phyloP scores from a whole-genome alignment of 176 grass and related monocot species.

The Oryza coarctata region DNA sequence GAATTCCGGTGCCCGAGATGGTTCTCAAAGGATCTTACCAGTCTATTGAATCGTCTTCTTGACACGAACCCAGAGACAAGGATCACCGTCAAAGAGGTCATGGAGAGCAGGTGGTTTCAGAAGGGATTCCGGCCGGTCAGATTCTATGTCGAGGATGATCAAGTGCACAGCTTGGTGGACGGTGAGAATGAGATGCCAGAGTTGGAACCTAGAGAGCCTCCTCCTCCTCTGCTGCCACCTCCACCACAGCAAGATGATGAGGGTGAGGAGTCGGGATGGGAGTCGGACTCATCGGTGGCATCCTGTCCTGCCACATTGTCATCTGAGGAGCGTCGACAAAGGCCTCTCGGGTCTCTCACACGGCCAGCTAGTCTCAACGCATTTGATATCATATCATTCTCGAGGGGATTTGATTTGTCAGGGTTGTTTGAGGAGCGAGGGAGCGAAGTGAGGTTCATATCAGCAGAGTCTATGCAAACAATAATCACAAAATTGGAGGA shows the following conservation, averaged over 20 bases:
- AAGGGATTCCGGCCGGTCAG: constrained; percentile 78
- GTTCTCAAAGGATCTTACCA: constrained; percentile 81
- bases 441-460: constrained; percentile 78
- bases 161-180: constrained; percentile 62
- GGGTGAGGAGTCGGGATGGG: constrained; percentile 67
- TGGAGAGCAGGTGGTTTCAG: constrained; percentile 93
- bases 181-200: constrained; percentile 11
- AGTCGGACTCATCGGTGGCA: constrained; percentile 87
- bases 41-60: constrained; percentile 54
- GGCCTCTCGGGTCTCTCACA: constrained; percentile 39
- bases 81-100: constrained; percentile 74
- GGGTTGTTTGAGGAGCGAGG: constrained; percentile 90
- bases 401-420: constrained; percentile 74
- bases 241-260: constrained; percentile 39
- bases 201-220: constrained; percentile 28
- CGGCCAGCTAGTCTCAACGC: constrained; percentile 86
- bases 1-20: constrained; percentile 89
- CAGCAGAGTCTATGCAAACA: constrained; percentile 53
- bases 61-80: constrained; percentile 81
- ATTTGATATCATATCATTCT: constrained; percentile 98
- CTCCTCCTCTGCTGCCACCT: not conserved
- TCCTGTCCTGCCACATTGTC: constrained; percentile 85
- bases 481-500: constrained; percentile 90
- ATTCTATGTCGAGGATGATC: constrained; percentile 91
- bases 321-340: constrained; percentile 48